phyloP scores from a whole-genome alignment of 1,284 basidiomycete species.

The Apiotrichum veenhuisii region DNA sequence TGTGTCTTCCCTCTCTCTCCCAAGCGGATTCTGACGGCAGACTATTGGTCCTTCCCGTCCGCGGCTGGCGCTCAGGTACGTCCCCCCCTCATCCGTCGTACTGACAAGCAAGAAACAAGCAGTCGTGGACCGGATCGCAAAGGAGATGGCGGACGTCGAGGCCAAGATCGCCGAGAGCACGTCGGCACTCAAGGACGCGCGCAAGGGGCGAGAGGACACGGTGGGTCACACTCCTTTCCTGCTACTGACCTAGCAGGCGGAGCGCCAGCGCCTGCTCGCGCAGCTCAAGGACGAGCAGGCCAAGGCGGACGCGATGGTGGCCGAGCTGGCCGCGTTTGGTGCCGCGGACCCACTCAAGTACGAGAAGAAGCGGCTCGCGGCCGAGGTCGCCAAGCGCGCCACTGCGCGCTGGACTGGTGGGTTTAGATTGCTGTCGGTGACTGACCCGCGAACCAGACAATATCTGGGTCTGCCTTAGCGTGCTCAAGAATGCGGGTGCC shows the following conservation, averaged over 20 bases:
- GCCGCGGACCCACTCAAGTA: slow-evolving; percentile 76
- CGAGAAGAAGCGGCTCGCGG: slow-evolving; percentile 66
- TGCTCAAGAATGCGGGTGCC: slow-evolving; percentile 4
- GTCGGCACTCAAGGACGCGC: slow-evolving; percentile 56
- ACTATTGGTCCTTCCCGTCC: slow-evolving; percentile 90
- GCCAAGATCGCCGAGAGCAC: slow-evolving; percentile 36
- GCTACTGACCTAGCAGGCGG: slow-evolving; percentile 52
- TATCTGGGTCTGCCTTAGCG: slow-evolving; percentile 29
- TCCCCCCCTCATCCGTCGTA: slow-evolving; percentile 1
- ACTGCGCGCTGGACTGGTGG: slow-evolving; percentile 78
- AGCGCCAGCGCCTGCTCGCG: slow-evolving; percentile 54
- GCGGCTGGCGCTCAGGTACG: slow-evolving; percentile 71
- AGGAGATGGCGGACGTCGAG: slow-evolving; percentile 53
- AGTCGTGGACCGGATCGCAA: slow-evolving; percentile 58
- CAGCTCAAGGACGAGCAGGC: slow-evolving; percentile 45
- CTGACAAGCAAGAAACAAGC: slow-evolving; percentile 42
- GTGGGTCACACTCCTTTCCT: slow-evolving; percentile 50
- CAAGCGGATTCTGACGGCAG: slow-evolving; percentile 52
- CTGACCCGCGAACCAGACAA: slow-evolving; percentile 31
- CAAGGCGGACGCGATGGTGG: slow-evolving; percentile 49
- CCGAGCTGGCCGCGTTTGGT: slow-evolving; percentile 61
- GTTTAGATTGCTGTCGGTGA: slow-evolving; percentile 20
- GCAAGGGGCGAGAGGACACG: slow-evolving; percentile 59
- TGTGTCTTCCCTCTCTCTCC: slow-evolving; percentile 47
- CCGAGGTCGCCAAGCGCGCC: slow-evolving; percentile 70